Conservation (phyloP, 805 yeast species). For the Candida berthetii region DNA sequence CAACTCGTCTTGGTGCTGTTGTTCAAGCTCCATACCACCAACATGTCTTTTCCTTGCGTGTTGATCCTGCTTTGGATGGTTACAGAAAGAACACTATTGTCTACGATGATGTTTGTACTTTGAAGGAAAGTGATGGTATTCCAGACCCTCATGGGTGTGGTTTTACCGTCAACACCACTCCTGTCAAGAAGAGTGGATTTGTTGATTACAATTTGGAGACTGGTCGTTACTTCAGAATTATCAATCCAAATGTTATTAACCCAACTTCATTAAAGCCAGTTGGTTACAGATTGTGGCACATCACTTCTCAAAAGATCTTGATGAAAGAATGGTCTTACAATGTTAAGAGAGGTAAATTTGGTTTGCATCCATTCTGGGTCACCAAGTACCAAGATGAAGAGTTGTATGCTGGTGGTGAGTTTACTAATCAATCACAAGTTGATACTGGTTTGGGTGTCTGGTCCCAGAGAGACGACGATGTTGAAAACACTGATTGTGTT, state of each 20-base stretch:
- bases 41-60: slow-evolving; percentile 72
- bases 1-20: slow-evolving; percentile 73
- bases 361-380: slow-evolving; percentile 78
- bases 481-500: slow-evolving; percentile 69
- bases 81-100: slow-evolving; percentile 56
- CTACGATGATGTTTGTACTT: slow-evolving; percentile 60
- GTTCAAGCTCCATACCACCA: slow-evolving; percentile 84
- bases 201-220: slow-evolving; percentile 73
- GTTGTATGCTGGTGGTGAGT: slow-evolving; percentile 77
- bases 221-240: slow-evolving; percentile 66
- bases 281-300: slow-evolving; percentile 67
- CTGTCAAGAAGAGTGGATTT: slow-evolving; percentile 63
- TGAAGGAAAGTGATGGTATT: slow-evolving; percentile 46
- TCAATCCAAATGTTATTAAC: slow-evolving; percentile 67
- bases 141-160: slow-evolving; percentile 68
- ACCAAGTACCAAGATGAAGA: slow-evolving; percentile 70
- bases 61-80: slow-evolving; percentile 81
- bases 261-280: slow-evolving; percentile 67
- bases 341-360: slow-evolving; percentile 64
- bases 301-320: slow-evolving; percentile 70
- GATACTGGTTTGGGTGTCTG: slow-evolving; percentile 71
- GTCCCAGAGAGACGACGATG: slow-evolving; percentile 61
- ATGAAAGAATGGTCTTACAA: slow-evolving; percentile 60
- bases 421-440: slow-evolving; percentile 69
- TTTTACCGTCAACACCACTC: slow-evolving; percentile 53